These are phyloP conservation scores for Leishmania lainsoni DNA, from an alignment of 208 protist species.

Conservation along the genomic window DNA sequence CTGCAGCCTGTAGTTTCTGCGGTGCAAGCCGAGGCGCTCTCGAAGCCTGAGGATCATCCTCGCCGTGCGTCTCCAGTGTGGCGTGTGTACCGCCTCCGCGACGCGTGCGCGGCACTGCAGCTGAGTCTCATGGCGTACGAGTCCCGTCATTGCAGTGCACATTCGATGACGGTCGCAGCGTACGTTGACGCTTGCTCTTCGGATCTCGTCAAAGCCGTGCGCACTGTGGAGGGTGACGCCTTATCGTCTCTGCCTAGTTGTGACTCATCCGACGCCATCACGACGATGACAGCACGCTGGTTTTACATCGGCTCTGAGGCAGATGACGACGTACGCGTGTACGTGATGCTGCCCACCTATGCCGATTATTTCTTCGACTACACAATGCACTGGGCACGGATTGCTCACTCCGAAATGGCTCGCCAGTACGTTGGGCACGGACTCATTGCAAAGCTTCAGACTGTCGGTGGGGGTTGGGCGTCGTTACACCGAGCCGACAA, in stretches of 20 bases:
- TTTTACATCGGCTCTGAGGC: conserved; percentile 5
- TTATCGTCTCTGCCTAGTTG: neutral
- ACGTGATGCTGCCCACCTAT: conserved; percentile 41
- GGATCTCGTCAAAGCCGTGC: conserved; percentile 14
- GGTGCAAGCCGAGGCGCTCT: neutral
- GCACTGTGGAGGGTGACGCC: neutral
- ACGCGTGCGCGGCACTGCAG: conserved; percentile 31
- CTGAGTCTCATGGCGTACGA: conserved; percentile 15
- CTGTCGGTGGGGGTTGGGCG: conserved; percentile 77
- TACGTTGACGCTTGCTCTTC: conserved; percentile 5
- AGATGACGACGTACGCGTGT: conserved; percentile 13
- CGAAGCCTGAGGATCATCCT: neutral
- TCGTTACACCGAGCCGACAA: conserved; percentile 63
- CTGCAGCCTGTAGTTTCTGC: neutral
- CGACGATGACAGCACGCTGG: neutral
- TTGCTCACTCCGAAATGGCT: conserved; percentile 45
- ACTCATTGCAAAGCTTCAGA: conserved; percentile 64
- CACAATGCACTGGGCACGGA: conserved; percentile 40
- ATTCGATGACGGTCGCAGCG: conserved; percentile 5
- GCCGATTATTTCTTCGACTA: conserved; percentile 39
- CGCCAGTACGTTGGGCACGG: conserved; percentile 53
- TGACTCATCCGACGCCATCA: neutral
- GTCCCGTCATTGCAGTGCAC: neutral
- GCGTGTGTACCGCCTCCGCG: conserved; percentile 19
- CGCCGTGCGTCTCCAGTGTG: neutral